Percentiles rank a stretch among this genome's conserved stretches.
Evolutionary conservation across 2,329 filamentous ascomycete species (phyloP).

Genomic region (Fusarium praegraminearum): DNA sequence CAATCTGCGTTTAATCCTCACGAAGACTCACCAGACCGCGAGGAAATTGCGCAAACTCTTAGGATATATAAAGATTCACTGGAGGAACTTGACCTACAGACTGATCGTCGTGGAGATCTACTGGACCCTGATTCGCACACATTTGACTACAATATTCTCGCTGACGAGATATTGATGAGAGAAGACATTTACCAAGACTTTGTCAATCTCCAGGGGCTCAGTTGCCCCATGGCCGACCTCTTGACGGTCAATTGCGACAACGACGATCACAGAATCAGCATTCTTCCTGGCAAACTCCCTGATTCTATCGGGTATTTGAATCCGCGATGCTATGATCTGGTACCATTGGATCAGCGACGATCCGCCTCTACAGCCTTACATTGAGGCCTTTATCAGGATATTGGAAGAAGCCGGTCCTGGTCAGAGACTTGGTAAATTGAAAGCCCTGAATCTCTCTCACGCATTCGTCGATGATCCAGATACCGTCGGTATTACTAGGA

Average conservation of each 20-base stretch:
- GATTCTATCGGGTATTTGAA: not conserved
- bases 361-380: not conserved
- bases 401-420: not conserved
- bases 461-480: not conserved
- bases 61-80: not conserved
- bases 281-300: not conserved
- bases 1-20: accelerated
- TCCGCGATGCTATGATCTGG: not conserved
- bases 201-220: not conserved
- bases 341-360: not conserved
- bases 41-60: not conserved
- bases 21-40: not conserved
- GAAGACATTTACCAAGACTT: not conserved
- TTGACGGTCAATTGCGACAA: not conserved
- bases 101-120: not conserved
- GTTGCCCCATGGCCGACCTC: not conserved
- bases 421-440: not conserved
- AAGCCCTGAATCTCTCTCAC: not conserved
- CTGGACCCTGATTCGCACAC: not conserved
- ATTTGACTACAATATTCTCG: not conserved
- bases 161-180: not conserved
- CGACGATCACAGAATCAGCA: accelerated
- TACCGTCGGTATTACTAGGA: not conserved
- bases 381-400: not conserved
- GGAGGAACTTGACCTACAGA: not conserved